Evolutionary conservation across 208 protist species (phyloP), one percentile per base, ranked within the genome.

Genomic region (Crithidia bombi): DNA sequence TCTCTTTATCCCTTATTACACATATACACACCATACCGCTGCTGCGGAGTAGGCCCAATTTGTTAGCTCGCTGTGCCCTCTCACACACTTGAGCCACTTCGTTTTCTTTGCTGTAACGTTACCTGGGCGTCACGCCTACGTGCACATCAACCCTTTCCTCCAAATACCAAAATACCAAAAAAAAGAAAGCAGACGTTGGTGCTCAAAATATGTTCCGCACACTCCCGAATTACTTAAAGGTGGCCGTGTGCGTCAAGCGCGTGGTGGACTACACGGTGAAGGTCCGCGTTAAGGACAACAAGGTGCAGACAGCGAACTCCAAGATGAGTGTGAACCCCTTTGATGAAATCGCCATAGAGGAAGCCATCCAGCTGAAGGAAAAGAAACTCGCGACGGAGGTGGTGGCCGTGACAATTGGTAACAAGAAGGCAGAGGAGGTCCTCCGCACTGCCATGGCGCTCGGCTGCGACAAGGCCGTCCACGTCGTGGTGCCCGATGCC

Each of bases 291-390:
- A 97, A 96, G 75, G 78, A 97, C 55, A 98, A 98, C 79, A 95
- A 97, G 59, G 89, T 99, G 26, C 97, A 98, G 67, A 98, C 84
- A 11, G 86, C 85, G 50, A 95, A 94, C 73, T 89, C 98, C 14
- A 99, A 99, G 73, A 98, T 98, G 90, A 93, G 82, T 50, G 97
- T 98, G 67, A 99, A 99, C 78, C 98, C 98, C 19, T 99, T 98
- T 67, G 93, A 98, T 75, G 96, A 98, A 51, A 98, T 99, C 68
- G 97, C 96, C 25, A 86, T 97, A 28, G 97, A 99, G 75, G 97
- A 98, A 79, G 97, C 96, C 19, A 89, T 99, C 26, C 83, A 87
- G 49, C 75, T 98, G 38, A 98, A 98, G 74, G 96, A 99, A 64
- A 91, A 88, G 78, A 91, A 91, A 49, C 59, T 96, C 41, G 90